Conservation (phyloP, 192 early-diverging fungal genomes). For the Phycomyces blakesleeanus region DNA sequence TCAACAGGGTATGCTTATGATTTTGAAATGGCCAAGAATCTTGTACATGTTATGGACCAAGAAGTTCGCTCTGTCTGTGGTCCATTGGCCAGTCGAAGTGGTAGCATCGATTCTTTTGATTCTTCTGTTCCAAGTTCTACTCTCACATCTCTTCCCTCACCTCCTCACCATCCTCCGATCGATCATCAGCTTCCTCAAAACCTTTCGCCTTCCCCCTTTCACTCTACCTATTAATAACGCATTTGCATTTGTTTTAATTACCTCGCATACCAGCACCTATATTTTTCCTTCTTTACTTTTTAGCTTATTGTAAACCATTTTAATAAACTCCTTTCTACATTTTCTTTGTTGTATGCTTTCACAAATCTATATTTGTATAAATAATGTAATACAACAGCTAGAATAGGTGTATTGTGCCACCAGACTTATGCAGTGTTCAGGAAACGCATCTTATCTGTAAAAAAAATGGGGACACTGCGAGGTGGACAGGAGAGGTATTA, state of each 20-base stretch:
- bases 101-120: not conserved
- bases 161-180: not conserved
- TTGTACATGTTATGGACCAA: slow-evolving; percentile 32
- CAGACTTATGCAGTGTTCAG: no score
- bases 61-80: slow-evolving; percentile 16
- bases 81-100: not conserved
- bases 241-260: no score
- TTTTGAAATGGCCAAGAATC: slow-evolving; percentile 29
- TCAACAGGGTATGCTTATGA: slow-evolving; percentile 33
- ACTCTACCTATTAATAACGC: not conserved
- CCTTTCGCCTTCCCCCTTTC: not conserved
- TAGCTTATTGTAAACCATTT: no score
- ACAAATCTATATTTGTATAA: no score
- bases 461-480: no score
- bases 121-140: not conserved
- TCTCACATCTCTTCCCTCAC: not conserved
- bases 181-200: not conserved
- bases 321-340: not conserved
- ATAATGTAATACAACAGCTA: no score
- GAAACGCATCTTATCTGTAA: no score
- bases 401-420: no score
- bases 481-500: no score
- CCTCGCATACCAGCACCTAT: no score
- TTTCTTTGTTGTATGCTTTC: no score
- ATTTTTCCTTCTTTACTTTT: no score